A percentile compares a stretch with the other conserved stretches of the same genome.
Conservation (phyloP, 768 basidiomycete genomes). For the Calocybe gangraenosa region DNA sequence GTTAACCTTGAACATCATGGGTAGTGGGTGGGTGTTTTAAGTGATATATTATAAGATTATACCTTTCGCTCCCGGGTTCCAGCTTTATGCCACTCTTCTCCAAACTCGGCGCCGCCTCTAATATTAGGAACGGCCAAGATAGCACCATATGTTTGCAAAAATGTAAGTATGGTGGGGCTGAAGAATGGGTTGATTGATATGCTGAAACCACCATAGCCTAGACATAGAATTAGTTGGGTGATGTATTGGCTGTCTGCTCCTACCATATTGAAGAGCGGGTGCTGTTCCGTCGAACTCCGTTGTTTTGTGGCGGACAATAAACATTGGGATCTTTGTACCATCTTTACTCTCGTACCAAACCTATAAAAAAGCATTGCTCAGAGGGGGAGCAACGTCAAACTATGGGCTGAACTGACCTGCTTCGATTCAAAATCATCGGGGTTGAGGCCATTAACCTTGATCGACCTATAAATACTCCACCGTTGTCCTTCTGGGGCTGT, state of each 20-base stretch:
- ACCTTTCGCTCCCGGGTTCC: conserved; percentile 73
- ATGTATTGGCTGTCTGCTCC: too few relatives aligned
- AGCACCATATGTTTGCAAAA: conserved; percentile 66
- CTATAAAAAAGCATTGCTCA: conserved; percentile 26
- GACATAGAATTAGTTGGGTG: background rate
- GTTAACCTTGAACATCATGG: conserved; percentile 42
- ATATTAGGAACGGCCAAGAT: conserved; percentile 58
- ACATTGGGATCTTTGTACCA: conserved; percentile 82
- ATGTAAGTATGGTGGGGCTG: conserved; percentile 66
- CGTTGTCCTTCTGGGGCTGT: conserved; percentile 40
- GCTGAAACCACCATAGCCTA: conserved; percentile 84
- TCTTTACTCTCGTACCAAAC: conserved; percentile 82
- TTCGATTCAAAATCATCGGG: conserved; percentile 65
- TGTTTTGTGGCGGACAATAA: conserved; percentile 71
- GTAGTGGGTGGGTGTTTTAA: conserved; percentile 2
- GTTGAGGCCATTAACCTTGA: conserved; percentile 55
- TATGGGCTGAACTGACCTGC: conserved; percentile 39
- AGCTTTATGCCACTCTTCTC: conserved; percentile 79
- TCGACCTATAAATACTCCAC: conserved; percentile 57
- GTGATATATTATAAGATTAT: conserved; percentile 1
- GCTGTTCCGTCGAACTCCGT: conserved; percentile 72
- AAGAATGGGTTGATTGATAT: conserved; percentile 72
- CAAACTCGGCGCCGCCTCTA: conserved; percentile 74
- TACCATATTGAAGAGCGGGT: conserved; percentile 74
- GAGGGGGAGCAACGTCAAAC: background rate